Evolutionary conservation across 495 filamentous ascomycete species (phyloP).

Genomic region (Penicillium paxilli): DNA sequence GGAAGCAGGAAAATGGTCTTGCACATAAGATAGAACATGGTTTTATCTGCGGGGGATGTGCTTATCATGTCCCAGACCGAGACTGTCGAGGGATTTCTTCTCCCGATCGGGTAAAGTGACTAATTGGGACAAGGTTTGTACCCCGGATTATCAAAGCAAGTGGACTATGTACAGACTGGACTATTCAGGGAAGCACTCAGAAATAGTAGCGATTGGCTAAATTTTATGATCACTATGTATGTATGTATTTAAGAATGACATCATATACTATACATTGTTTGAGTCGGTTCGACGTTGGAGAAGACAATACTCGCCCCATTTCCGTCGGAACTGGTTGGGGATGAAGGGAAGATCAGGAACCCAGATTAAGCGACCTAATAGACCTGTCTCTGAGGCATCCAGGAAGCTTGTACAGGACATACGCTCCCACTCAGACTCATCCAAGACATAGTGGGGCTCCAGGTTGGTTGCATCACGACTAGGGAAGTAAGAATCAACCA

Average conservation of each 20-base stretch:
- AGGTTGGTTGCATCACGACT: constrained; percentile 50
- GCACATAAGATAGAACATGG: not conserved
- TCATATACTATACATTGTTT: constrained; percentile 10
- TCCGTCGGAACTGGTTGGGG: constrained; percentile 65
- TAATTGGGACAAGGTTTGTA: constrained; percentile 2
- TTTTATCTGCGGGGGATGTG: constrained; percentile 13
- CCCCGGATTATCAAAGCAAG: constrained; percentile 3
- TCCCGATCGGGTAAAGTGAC: constrained; percentile 22
- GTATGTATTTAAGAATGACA: not conserved
- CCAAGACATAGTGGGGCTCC: constrained; percentile 74
- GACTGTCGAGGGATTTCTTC: constrained; percentile 22
- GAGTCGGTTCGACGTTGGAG: constrained; percentile 46
- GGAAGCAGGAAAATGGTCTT: not conserved
- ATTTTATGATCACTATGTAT: not conserved
- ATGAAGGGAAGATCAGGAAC: constrained; percentile 71
- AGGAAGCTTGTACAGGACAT: constrained; percentile 76
- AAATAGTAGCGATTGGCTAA: not conserved
- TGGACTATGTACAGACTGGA: not conserved
- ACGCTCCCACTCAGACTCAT: constrained; percentile 69
- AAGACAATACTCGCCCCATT: constrained; percentile 84
- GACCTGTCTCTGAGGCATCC: constrained; percentile 70
- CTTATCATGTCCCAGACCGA: constrained; percentile 16
- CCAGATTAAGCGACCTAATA: constrained; percentile 81
- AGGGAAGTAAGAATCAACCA: constrained; percentile 86
- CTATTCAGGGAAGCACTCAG: not conserved